Evolutionary conservation across 106 monocot genomes (phyloP), one percentile per base, ranked within the genome.

Genomic region (Agapanthus africanus): DNA sequence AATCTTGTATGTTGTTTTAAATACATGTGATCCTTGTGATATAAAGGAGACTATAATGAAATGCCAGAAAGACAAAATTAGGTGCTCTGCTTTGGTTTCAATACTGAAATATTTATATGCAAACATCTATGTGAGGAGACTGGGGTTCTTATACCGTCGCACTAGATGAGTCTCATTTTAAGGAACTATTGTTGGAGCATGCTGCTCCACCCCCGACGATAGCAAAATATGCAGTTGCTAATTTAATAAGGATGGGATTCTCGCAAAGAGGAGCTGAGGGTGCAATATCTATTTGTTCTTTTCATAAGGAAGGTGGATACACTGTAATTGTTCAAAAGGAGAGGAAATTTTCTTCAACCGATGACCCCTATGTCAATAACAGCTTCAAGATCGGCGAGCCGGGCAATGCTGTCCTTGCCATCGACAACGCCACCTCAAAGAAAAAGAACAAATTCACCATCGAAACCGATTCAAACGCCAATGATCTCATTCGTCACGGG

Each of bases 361-460:
- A 85, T 42, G 92, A 92, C 19, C 80, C 84, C 0, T 62, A 81
- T 4, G 73, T 88, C 28, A 92, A 82, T 71, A 85, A 73, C 71
- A 74, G 71, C 74, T 95, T 88, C 86, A 95, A 91, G 73, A 77
- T 79, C 0, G 82, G 88, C 13, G 95, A 95, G 69, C 71, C 91
- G 0, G 95, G 95, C 23, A 95, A 91, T 76, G 74, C 86, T 37
- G 63, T 95, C 7, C 75, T 95, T 59, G 88, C 76, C 34, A 54
- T 91, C 37, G 82, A 91, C 67, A 95, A 95, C 72, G 51, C 73
- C 2, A 77, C 82, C 59, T 84, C 88, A 60, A 88, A 84, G 80
- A 95, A 95, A 81, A 95, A 95, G 86, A 91, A 88, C n/a, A 90
- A 68, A 80, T 99, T 70, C 92, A 92, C 18, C 92, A 90, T 74